phyloP scores from a whole-genome alignment of 192 early-diverging fungal species.

The Backusella mclennaniae region DNA sequence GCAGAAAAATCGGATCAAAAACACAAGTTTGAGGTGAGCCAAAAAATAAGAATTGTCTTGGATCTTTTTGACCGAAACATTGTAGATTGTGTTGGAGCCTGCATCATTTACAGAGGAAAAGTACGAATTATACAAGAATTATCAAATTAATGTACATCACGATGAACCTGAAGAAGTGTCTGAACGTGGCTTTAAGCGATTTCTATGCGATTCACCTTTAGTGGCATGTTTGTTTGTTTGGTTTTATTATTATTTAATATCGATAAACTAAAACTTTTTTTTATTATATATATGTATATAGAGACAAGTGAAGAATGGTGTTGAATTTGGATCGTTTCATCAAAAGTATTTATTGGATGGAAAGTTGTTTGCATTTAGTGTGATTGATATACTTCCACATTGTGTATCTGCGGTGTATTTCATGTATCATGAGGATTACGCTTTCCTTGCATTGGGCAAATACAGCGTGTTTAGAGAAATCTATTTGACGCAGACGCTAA shows the following conservation, averaged over 20 bases:
- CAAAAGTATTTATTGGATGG: conserved; percentile 89
- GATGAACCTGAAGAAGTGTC: conserved; percentile 60
- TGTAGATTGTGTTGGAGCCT: conserved; percentile 57
- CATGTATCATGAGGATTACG: conserved; percentile 89
- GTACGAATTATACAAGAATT: conserved; percentile 74
- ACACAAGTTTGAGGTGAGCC: not conserved
- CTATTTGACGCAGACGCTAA: conserved; percentile 53
- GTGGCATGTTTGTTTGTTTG: conserved; percentile 26
- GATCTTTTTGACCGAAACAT: not conserved
- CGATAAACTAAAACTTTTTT: not conserved
- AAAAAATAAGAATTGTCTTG: not conserved
- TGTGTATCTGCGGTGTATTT: conserved; percentile 95
- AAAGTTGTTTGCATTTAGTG: conserved; percentile 83
- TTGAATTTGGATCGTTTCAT: conserved; percentile 78
- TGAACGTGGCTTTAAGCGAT: conserved; percentile 52
- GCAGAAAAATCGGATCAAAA: not conserved
- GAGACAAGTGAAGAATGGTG: not conserved
- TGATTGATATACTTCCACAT: conserved; percentile 86
- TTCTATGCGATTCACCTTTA: conserved; percentile 79
- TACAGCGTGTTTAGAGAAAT: conserved; percentile 87
- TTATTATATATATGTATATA: not conserved
- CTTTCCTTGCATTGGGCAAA: conserved; percentile 76
- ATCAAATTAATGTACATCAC: conserved; percentile 81
- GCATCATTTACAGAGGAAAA: conserved; percentile 73
- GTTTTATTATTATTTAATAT: not conserved